Percentiles rank a stretch among this genome's conserved stretches.
Conservation (phyloP, 306 rosid genomes). For the Herpetospermum pedunculosum region DNA sequence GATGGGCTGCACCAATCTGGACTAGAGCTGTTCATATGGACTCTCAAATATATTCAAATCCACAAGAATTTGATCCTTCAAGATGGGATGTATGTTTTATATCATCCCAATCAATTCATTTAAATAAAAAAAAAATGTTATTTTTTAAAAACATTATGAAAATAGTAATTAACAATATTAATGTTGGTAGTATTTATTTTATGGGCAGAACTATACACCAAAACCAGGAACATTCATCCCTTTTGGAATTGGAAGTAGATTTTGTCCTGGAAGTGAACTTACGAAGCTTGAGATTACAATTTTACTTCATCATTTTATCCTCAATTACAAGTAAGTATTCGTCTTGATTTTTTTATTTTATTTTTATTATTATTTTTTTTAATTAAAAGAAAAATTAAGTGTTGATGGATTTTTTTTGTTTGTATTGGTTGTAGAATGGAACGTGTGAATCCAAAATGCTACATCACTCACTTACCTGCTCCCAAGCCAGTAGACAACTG, state of each 20-base stretch:
- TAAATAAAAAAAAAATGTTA: no score
- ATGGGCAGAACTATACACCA: conserved; percentile 25
- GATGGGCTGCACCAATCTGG: conserved; percentile 59
- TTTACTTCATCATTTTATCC: conserved; percentile 49
- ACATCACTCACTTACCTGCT: background rate
- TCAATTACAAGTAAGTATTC: conserved; percentile 27
- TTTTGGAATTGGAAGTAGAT: conserved; percentile 44
- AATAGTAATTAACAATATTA: background rate
- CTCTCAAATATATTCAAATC: conserved; percentile 36
- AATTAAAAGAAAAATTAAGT: background rate
- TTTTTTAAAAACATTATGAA: no score
- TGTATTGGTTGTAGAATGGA: background rate
- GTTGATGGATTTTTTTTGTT: background rate
- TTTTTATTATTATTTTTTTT: no score
- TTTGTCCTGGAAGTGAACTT: conserved; percentile 42
- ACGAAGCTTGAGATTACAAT: conserved; percentile 40
- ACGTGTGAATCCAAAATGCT: background rate
- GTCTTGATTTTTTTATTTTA: background rate
- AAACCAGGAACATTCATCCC: conserved; percentile 47
- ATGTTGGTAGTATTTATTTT: background rate
- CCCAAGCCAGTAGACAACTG: background rate
- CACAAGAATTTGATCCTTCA: conserved; percentile 40
- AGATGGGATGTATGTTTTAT: conserved; percentile 41
- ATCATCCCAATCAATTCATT: background rate
- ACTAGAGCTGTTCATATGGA: conserved; percentile 54